Conservation (phyloP, 768 basidiomycete genomes). For the Naematelia aurantialba region DNA sequence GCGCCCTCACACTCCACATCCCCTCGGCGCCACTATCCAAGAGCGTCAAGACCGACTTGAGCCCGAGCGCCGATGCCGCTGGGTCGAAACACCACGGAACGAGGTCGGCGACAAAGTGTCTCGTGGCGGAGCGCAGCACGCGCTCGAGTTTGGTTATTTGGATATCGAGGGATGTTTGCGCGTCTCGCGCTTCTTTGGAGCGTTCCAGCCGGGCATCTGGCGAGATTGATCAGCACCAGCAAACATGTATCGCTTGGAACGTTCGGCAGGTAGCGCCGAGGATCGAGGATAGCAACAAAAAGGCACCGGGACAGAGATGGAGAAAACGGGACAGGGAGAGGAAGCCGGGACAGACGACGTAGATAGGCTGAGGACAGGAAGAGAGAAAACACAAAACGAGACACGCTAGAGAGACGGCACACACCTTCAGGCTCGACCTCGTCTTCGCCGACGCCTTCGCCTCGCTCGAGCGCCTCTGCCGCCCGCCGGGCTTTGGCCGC, state of each 20-base stretch:
- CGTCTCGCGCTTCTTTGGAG: conserved; percentile 34
- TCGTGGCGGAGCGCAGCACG: conserved; percentile 24
- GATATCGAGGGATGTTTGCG: conserved; percentile 39
- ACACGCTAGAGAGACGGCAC: too few relatives aligned
- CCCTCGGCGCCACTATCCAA: conserved; percentile 37
- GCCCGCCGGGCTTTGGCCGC: conserved; percentile 64
- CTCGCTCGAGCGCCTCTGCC: conserved; percentile 56
- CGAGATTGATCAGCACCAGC: too few relatives aligned
- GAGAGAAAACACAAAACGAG: conserved; percentile 3
- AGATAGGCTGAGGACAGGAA: neutral
- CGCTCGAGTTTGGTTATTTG: conserved; percentile 34
- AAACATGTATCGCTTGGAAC: too few relatives aligned
- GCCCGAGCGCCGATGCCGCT: conserved; percentile 16
- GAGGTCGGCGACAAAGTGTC: conserved; percentile 32
- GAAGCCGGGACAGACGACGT: too few relatives aligned
- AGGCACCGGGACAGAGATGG: too few relatives aligned
- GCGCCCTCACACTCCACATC: conserved; percentile 33
- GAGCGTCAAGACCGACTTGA: conserved; percentile 30
- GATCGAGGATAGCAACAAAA: too few relatives aligned
- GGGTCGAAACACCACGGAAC: conserved; percentile 26
- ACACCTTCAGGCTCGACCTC: conserved; percentile 53
- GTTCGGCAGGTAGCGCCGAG: too few relatives aligned
- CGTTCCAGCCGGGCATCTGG: conserved; percentile 29
- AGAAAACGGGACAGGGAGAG: too few relatives aligned
- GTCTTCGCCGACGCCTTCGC: conserved; percentile 64